These are phyloP conservation scores for Ophiocordyceps sinensis DNA, from an alignment of 2,329 filamentous ascomycete species.

Conservation along the genomic window DNA sequence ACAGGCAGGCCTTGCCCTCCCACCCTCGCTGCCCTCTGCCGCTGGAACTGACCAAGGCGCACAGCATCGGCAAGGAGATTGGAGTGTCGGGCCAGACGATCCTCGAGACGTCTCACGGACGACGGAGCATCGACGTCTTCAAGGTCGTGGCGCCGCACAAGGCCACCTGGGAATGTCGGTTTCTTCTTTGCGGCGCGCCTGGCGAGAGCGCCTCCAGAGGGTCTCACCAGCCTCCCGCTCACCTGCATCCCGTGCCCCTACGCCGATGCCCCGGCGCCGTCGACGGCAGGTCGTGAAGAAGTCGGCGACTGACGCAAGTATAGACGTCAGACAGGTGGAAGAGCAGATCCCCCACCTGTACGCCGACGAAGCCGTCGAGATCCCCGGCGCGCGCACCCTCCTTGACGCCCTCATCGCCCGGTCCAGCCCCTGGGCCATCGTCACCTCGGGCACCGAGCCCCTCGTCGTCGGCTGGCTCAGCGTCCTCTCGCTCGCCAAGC, in stretches of 20 bases:
- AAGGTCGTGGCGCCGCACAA: slow-evolving; percentile 66
- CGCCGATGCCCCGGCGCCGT: too few species aligned
- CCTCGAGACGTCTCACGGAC: slow-evolving; percentile 79
- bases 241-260: too few species aligned
- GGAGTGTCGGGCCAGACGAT: slow-evolving; percentile 75
- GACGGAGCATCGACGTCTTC: slow-evolving; percentile 76
- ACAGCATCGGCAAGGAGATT: slow-evolving; percentile 66
- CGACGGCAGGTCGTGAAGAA: background rate
- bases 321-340: slow-evolving; percentile 71
- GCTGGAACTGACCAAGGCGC: background rate
- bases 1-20: slow-evolving; percentile 32
- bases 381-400: slow-evolving; percentile 65
- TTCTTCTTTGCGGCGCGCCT: background rate
- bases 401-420: slow-evolving; percentile 50
- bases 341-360: slow-evolving; percentile 61
- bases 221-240: too few species aligned
- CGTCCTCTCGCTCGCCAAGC: slow-evolving; percentile 49
- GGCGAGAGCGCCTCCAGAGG: too few species aligned
- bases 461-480: slow-evolving; percentile 61
- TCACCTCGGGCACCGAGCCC: slow-evolving; percentile 55
- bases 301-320: background rate
- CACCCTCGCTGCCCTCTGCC: background rate
- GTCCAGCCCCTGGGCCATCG: slow-evolving; percentile 70
- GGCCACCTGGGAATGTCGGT: slow-evolving; percentile 86
- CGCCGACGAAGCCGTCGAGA: slow-evolving; percentile 66